Evolutionary conservation across 352 stramenopile species (phyloP).

Genomic region (Hyaloperonospora brassicae): DNA sequence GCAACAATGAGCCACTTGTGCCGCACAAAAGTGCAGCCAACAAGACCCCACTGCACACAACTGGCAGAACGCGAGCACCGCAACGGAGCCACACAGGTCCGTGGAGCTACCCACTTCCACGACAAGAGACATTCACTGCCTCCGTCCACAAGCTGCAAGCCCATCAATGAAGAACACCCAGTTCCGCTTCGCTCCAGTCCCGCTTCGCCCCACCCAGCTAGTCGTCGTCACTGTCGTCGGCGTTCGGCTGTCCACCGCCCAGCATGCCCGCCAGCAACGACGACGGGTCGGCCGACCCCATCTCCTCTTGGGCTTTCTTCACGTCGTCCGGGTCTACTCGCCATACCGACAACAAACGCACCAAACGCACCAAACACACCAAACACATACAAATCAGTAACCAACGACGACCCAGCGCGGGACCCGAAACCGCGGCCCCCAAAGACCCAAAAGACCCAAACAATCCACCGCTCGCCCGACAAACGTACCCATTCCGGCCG

Average conservation of each 20-base stretch:
- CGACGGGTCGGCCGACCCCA: constrained; percentile 60
- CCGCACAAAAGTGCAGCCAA: too few species aligned
- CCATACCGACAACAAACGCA: not conserved
- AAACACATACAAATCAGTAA: not conserved
- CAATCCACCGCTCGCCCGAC: constrained; percentile 13
- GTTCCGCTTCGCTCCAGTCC: too few species aligned
- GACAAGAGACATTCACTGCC: too few species aligned
- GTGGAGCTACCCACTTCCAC: too few species aligned
- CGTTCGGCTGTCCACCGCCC: constrained; percentile 43
- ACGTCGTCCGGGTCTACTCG: constrained; percentile 75
- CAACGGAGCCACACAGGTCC: too few species aligned
- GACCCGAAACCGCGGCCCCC: too few species aligned
- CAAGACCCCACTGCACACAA: not conserved
- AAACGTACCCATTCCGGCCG: constrained; percentile 62
- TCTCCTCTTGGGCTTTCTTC: constrained; percentile 83
- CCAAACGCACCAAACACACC: not conserved
- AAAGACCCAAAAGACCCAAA: too few species aligned
- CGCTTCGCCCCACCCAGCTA: too few species aligned
- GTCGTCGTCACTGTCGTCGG: constrained; percentile 69
- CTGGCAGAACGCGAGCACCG: not conserved
- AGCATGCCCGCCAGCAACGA: constrained; percentile 68
- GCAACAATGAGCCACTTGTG: too few species aligned
- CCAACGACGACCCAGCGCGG: too few species aligned
- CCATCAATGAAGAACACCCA: too few species aligned
- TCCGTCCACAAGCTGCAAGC: too few species aligned